Conservation (phyloP, 257 asterid species). For the Fraxinus quadrangulata region DNA sequence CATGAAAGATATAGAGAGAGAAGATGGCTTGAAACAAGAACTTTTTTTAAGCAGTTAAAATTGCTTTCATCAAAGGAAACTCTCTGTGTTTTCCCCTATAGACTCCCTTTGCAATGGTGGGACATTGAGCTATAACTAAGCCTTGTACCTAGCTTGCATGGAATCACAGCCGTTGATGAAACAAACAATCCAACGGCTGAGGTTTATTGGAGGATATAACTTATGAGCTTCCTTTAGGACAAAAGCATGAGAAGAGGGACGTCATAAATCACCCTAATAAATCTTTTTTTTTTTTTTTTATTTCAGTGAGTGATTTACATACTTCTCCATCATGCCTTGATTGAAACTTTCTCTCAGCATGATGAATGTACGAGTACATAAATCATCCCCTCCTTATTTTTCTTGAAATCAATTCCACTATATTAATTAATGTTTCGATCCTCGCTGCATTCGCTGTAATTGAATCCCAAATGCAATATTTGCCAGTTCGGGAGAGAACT, state of each 20-base stretch:
- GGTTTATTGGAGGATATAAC: conserved; percentile 28
- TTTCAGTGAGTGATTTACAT: neutral
- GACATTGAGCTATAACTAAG: conserved; percentile 24
- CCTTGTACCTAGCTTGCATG: conserved; percentile 42
- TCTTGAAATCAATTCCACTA: neutral
- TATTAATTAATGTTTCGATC: neutral
- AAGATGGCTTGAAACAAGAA: neutral
- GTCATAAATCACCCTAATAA: conserved; percentile 33
- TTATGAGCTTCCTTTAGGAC: conserved; percentile 40
- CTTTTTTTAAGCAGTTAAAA: neutral
- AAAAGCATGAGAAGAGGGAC: conserved; percentile 36
- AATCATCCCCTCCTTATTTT: neutral
- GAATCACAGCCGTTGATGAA: conserved; percentile 41
- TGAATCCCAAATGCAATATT: neutral
- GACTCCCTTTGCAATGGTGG: neutral
- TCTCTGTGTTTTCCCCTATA: neutral
- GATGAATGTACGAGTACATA: neutral
- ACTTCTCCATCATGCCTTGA: neutral
- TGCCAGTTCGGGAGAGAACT: neutral
- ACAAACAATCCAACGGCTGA: conserved; percentile 50
- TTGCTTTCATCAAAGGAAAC: neutral
- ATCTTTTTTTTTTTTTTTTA: neutral
- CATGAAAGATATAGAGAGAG: conserved; percentile 30
- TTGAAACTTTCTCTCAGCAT: too few species aligned
- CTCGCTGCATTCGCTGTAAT: neutral